Base-by-base conservation (phyloP, 768 basidiomycete species). In the Macrolepiota albuminosa region DNA sequence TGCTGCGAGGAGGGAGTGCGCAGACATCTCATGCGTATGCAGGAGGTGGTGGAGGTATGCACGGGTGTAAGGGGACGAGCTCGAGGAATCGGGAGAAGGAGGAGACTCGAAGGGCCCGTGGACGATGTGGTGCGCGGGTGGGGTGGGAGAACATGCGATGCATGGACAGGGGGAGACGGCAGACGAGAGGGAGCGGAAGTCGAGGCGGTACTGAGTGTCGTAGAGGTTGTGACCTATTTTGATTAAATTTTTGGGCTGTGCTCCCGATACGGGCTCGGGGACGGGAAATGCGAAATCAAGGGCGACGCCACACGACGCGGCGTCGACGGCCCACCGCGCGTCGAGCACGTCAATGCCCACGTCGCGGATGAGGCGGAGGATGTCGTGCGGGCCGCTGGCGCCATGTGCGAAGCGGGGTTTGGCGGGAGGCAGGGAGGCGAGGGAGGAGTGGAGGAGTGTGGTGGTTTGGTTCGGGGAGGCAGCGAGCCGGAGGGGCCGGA, bases 21-120 rank as follows among this genome's bases (percentile, higher is more conserved):
- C 87, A 0, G 87, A 84, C 93, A 95, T 94, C 70, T 95, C 93
- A 71, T 95, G 93, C 6, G 93, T 93, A 54, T 88, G 86, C 11
- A 48, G 4, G 48, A 52, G 63, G 60, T 21, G 26, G 55, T 8
- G 7, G 54, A 47, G 21, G n/a, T 65, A 56, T 29, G 61, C 37
- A 34, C 55, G 43, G 6, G 45, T 46, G 33, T 43, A 43, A 10
- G 36, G 18, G 3, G 18, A 16, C 8, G 40, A 9, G 24, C 3
- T 6, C 6, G 37, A 0, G 45, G 9, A 4, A 26, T 24, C 13
- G 45, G 45, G 24, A 24, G 45, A 26, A 1, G 45, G 24, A 46
- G 21, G 13, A n/a, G 24, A 2, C 24, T 46, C 45, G 24, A 46
- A 11, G 24, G 49, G 37, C n/a, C 83, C 82, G 61, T 87, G 84